Evolutionary conservation across 192 early-diverging fungal species (phyloP), one percentile per base, ranked within the genome.

Genomic region (Entomortierella lignicola): DNA sequence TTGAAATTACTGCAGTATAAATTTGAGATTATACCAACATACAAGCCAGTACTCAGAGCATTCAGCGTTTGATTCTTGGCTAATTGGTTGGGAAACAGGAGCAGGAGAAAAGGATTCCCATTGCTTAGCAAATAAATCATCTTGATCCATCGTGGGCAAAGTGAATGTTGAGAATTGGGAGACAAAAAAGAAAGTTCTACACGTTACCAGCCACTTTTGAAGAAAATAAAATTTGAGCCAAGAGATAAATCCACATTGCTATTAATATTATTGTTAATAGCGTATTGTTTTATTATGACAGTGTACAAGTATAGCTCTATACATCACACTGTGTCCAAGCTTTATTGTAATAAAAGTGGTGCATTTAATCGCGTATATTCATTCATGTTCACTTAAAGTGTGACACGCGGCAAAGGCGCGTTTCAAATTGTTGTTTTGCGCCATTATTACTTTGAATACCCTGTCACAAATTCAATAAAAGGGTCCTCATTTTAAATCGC

Each of bases 41-140:
- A 79, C 75, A 63, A 79, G 66, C 75, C 75, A 79, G 23, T 70
- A 66, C 32, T 70, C 68, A 25, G 69, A 37, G 48, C 66, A 69
- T 34, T 55, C 55, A 21, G 25, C 29, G 32, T 12, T 4, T 13
- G 1, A n/a, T 15, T 59, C 29, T 21, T 56, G n/a, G 26, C 32
- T 23, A 8, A 18, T 17, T 6, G 39, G 18, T 8, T 71, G 29
- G 4, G n/a, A n/a, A n/a, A 18, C 27, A 18, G 17, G 1, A 1
- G 34, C 34, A 8, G n/a, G 8, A 5, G 32, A 11, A 4, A 57
- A 41, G 56, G 17, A 54, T 12, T 70, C 55, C 75, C 75, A 79
- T 29, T 61, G 54, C 51, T 70, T 54, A 8, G 75, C 75, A 20
- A 20, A n/a, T 25, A 60, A 21, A n/a, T 79, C 75, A 13, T 79